Evolutionary conservation across 495 filamentous ascomycete species (phyloP).

Genomic region (Evernia prunastri): DNA sequence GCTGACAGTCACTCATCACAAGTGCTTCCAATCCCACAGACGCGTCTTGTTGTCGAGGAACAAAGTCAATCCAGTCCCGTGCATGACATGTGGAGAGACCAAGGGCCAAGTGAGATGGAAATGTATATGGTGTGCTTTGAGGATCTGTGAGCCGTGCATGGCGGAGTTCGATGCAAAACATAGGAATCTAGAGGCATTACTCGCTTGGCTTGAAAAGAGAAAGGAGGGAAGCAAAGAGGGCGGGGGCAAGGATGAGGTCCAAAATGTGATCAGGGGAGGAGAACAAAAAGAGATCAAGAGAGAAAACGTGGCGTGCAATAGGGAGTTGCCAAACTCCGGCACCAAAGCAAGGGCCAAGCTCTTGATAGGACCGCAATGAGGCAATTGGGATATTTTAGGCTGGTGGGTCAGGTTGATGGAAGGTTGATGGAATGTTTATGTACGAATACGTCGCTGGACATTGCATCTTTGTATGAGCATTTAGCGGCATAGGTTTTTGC

Average conservation of each 20-base stretch:
- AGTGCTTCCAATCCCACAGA: conserved; percentile 44
- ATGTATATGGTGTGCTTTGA: conserved; percentile 46
- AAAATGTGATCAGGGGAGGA: not conserved
- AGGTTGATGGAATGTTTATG: not conserved
- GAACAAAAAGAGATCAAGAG: not conserved
- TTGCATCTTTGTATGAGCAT: conserved; percentile 1
- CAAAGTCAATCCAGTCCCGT: conserved; percentile 42
- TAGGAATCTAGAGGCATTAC: conserved; percentile 12
- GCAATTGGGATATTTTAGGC: not conserved
- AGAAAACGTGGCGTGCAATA: not conserved
- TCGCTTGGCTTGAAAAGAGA: conserved; percentile 12
- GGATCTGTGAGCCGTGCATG: conserved; percentile 41
- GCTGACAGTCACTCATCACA: conserved; percentile 38
- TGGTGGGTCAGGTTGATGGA: not conserved
- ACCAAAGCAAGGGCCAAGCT: not conserved
- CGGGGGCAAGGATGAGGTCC: not conserved
- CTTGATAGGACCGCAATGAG: not conserved
- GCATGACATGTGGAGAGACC: conserved; percentile 45
- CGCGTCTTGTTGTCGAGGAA: conserved; percentile 40
- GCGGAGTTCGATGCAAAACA: conserved; percentile 33
- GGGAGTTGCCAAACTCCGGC: not conserved
- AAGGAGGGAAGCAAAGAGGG: conserved; percentile 1
- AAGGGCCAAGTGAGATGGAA: conserved; percentile 40
- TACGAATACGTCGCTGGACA: not conserved
- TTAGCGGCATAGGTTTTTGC: conserved; percentile 2